Percentiles rank a stretch among this genome's conserved stretches.
Evolutionary conservation across 352 stramenopile genomes (phyloP).

Genomic region (Pythium coloratum): DNA sequence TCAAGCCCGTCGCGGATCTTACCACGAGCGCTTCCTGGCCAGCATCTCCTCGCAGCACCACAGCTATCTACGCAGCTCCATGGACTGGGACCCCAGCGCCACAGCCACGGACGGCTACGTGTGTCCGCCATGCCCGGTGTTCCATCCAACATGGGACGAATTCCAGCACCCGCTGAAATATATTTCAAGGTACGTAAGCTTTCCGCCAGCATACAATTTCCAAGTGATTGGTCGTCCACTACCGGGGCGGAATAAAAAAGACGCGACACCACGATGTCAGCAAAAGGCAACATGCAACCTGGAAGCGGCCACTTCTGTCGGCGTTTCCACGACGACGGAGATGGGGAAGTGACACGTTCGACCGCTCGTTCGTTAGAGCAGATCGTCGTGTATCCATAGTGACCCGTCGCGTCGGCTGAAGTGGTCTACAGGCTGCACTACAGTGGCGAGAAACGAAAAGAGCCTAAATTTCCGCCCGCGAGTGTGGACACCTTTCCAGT

Average conservation of each 20-base stretch:
- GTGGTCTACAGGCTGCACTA: not conserved
- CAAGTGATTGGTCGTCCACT: conserved; percentile 19
- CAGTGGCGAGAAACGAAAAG: conserved; percentile 9
- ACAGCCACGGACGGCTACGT: conserved; percentile 71
- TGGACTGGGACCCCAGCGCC: conserved; percentile 71
- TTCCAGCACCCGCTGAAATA: conserved; percentile 92
- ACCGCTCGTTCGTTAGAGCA: conserved; percentile 26
- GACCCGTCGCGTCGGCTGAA: not conserved
- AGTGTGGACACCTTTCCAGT: not conserved
- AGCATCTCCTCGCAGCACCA: not conserved
- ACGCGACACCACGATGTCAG: conserved; percentile 12
- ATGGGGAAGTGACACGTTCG: conserved; percentile 10
- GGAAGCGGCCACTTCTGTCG: not conserved
- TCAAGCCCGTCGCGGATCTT: conserved; percentile 3
- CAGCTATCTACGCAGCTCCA: conserved; percentile 20
- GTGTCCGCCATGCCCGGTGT: conserved; percentile 83
- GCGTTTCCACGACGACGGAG: conserved; percentile 1
- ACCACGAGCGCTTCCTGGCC: not conserved
- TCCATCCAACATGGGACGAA: conserved; percentile 84
- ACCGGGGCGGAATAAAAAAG: conserved; percentile 17
- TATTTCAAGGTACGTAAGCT: conserved; percentile 86
- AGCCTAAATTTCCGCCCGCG: not conserved
- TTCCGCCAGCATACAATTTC: conserved; percentile 38
- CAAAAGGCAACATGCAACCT: conserved; percentile 1
- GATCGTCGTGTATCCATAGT: conserved; percentile 8